These are phyloP conservation scores for Myxozyma mucilagina DNA, from an alignment of 805 yeast genomes.

Conservation along the genomic window DNA sequence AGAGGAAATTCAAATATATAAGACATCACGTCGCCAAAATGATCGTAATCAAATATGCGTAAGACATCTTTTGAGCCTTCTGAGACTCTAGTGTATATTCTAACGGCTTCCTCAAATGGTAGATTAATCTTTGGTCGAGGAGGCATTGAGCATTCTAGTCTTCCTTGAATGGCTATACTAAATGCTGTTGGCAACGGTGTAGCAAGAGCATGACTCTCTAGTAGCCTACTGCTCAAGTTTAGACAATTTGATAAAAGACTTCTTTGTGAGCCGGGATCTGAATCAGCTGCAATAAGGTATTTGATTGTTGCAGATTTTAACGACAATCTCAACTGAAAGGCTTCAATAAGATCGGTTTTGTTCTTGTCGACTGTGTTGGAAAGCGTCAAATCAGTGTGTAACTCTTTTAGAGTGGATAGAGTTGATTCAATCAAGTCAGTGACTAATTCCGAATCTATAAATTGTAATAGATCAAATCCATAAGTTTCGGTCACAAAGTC, in stretches of 20 bases:
- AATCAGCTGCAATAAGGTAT: neutral
- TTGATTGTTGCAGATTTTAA: neutral
- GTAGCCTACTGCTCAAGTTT: neutral
- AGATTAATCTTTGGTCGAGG: slow-evolving; percentile 18
- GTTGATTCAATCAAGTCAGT: neutral
- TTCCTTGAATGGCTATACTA: slow-evolving; percentile 27
- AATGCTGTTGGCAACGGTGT: slow-evolving; percentile 16
- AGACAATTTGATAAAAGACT: neutral
- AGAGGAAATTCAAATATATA: slow-evolving; percentile 13
- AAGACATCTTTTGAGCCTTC: slow-evolving; percentile 1
- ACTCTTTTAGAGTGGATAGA: neutral
- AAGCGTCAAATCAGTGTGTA: neutral
- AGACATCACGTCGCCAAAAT: slow-evolving; percentile 12
- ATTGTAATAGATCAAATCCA: slow-evolving; percentile 20
- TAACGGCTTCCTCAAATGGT: slow-evolving; percentile 6
- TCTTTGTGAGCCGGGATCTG: neutral
- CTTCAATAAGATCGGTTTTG: neutral
- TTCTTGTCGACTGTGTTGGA: neutral
- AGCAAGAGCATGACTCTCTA: slow-evolving; percentile 4
- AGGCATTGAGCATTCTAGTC: slow-evolving; percentile 29
- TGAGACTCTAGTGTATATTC: neutral
- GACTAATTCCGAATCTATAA: slow-evolving; percentile 1
- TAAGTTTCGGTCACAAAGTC: slow-evolving; percentile 26
- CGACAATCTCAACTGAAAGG: neutral
- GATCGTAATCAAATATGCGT: slow-evolving; percentile 4